phyloP scores from a whole-genome alignment of 1,284 basidiomycete genomes.

The Ustilago lituana region DNA sequence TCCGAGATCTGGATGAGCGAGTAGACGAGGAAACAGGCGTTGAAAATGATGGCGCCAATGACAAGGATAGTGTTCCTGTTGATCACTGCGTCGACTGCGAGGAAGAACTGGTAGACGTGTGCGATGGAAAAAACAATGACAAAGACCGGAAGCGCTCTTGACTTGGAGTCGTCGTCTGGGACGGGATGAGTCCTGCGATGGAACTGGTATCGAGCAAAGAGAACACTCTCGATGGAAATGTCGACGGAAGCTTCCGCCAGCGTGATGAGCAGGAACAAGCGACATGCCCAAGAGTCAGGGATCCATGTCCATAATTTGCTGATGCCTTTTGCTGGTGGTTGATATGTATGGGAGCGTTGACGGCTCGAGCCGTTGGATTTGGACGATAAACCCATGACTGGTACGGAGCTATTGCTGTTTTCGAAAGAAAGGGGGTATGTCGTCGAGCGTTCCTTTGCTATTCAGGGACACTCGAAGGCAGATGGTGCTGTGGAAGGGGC shows the following conservation, averaged over 20 bases:
- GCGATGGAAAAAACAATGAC: conserved; percentile 59
- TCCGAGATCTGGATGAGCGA: conserved; percentile 59
- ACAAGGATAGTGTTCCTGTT: conserved; percentile 60
- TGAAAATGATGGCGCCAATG: conserved; percentile 56
- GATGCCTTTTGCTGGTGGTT: conserved; percentile 34
- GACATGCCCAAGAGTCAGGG: conserved; percentile 48
- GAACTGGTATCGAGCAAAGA: conserved; percentile 50
- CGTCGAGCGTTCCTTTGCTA: too few species aligned
- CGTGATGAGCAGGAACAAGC: conserved; percentile 54
- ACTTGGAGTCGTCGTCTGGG: conserved; percentile 38
- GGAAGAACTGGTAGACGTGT: conserved; percentile 55
- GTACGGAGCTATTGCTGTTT: conserved; percentile 5
- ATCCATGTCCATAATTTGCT: conserved; percentile 42
- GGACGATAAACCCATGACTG: conserved; percentile 33
- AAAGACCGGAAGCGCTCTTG: conserved; percentile 52
- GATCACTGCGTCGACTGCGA: conserved; percentile 55
- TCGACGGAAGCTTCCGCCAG: conserved; percentile 53
- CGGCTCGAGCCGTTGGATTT: conserved; percentile 24
- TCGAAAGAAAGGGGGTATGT: neutral
- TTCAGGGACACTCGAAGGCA: neutral
- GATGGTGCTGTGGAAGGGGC: too few species aligned
- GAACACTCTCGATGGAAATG: conserved; percentile 56
- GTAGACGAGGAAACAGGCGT: conserved; percentile 57
- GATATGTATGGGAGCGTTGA: conserved; percentile 39
- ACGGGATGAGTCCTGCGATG: conserved; percentile 36